Percentiles rank a stretch among this genome's conserved stretches.
phyloP scores from a whole-genome alignment of 2,329 filamentous ascomycete genomes.

The Aspergillus glaucus region DNA sequence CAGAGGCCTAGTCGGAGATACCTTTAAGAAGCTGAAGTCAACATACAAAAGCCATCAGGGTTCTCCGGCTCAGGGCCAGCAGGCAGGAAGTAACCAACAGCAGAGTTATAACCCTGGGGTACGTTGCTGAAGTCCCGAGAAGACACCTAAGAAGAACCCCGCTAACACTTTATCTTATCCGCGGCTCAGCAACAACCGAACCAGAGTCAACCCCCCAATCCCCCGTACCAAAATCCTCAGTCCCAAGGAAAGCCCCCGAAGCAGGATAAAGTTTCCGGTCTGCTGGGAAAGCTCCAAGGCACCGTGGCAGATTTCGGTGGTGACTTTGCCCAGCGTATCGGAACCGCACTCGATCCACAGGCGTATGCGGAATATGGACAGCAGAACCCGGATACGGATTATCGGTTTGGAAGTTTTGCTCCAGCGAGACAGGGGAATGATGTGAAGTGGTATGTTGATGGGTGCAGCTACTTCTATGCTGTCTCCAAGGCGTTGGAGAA shows the following conservation, averaged over 20 bases:
- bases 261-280: conserved; percentile 36
- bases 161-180: not conserved
- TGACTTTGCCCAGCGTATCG: conserved; percentile 46
- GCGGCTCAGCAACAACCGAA: not conserved
- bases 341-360: conserved; percentile 43
- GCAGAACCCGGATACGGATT: conserved; percentile 33
- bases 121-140: conserved; percentile 6
- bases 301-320: conserved; percentile 46
- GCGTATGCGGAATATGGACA: conserved; percentile 41
- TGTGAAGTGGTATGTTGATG: conserved; percentile 84
- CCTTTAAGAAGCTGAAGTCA: conserved; percentile 43
- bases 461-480: conserved; percentile 78
- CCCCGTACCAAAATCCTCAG: conserved; percentile 19
- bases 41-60: conserved; percentile 28
- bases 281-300: conserved; percentile 52
- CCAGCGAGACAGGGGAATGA: conserved; percentile 64
- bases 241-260: conserved; percentile 27
- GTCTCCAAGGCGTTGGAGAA: conserved; percentile 73
- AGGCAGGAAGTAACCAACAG: conserved; percentile 8
- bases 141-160: too few relatives aligned
- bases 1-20: conserved; percentile 48
- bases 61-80: conserved; percentile 9
- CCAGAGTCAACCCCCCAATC: conserved; percentile 9
- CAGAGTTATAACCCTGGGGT: conserved; percentile 18
- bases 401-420: conserved; percentile 61